Percentiles rank a stretch among this genome's conserved stretches.
These are phyloP conservation scores for Pyrus pyrifolia DNA, from an alignment of 306 rosid species.

Conservation along the genomic window DNA sequence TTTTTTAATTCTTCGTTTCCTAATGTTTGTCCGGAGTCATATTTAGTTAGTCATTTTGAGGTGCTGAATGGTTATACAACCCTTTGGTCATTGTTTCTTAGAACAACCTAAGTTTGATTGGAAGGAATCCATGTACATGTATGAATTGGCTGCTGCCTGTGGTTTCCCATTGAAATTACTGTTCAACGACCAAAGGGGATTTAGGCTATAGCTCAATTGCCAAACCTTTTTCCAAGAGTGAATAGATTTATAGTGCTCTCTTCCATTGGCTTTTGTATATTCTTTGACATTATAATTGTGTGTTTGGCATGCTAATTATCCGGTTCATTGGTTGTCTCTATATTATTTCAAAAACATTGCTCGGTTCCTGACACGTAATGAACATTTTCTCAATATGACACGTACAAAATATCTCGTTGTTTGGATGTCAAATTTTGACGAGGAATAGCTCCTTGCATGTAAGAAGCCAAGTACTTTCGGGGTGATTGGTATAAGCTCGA, in stretches of 20 bases:
- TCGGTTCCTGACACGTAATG: background rate
- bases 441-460: background rate
- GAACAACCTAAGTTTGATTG: slow-evolving; percentile 31
- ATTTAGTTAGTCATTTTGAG: slow-evolving; percentile 30
- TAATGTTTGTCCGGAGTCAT: slow-evolving; percentile 18
- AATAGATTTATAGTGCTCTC: background rate
- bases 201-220: slow-evolving; percentile 15
- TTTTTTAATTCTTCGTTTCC: slow-evolving; percentile 12
- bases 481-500: background rate
- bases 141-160: slow-evolving; percentile 29
- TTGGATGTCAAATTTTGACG: background rate
- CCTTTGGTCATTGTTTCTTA: slow-evolving; percentile 30
- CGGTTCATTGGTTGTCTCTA: background rate
- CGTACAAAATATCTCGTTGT: background rate
- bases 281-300: background rate
- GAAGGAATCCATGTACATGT: slow-evolving; percentile 29
- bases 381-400: background rate
- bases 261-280: background rate
- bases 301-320: background rate
- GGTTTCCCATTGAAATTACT: slow-evolving; percentile 23
- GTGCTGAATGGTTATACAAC: slow-evolving; percentile 37
- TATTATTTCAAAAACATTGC: background rate
- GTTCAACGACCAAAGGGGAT: background rate
- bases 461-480: background rate
- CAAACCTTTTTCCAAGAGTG: slow-evolving; percentile 8